Evolutionary conservation across 1,139 yeast genomes (phyloP).

Genomic region (Oligophagozyma castellii): DNA sequence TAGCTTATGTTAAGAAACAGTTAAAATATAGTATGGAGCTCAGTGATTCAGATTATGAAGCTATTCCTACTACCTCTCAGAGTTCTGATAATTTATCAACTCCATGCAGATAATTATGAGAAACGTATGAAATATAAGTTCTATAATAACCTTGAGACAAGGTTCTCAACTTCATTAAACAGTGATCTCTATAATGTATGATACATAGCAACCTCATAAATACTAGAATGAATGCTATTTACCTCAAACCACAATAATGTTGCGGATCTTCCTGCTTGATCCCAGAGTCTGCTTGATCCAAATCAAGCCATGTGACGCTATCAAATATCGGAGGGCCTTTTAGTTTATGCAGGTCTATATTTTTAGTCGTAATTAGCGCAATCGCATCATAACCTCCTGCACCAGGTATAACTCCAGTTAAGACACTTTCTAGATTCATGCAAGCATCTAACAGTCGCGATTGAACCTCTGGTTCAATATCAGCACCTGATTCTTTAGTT

Average conservation of each 20-base stretch:
- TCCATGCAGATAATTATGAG: too few relatives aligned
- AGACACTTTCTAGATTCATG: constrained; percentile 46
- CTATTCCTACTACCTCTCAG: too few relatives aligned
- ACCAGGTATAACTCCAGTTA: constrained; percentile 95
- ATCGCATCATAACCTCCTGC: constrained; percentile 98
- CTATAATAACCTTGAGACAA: too few relatives aligned
- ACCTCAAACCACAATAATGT: constrained; percentile 14
- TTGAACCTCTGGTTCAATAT: constrained; percentile 77
- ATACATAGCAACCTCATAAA: background rate
- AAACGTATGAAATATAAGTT: too few relatives aligned
- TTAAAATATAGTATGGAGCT: too few relatives aligned
- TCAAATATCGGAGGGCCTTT: constrained; percentile 26
- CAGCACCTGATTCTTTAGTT: constrained; percentile 59
- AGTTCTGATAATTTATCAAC: background rate
- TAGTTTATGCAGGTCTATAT: constrained; percentile 27
- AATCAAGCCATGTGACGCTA: constrained; percentile 49
- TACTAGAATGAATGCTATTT: too few relatives aligned
- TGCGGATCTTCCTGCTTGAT: constrained; percentile 24
- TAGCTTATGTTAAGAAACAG: constrained; percentile 2
- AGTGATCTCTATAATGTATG: background rate
- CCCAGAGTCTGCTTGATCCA: constrained; percentile 48
- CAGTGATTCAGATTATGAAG: too few relatives aligned
- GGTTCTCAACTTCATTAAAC: too few relatives aligned
- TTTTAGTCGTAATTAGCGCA: constrained; percentile 47
- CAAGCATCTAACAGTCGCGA: constrained; percentile 58